Evolutionary conservation across 257 asterid genomes (phyloP).

Genomic region (Rubia yunnanensis): DNA sequence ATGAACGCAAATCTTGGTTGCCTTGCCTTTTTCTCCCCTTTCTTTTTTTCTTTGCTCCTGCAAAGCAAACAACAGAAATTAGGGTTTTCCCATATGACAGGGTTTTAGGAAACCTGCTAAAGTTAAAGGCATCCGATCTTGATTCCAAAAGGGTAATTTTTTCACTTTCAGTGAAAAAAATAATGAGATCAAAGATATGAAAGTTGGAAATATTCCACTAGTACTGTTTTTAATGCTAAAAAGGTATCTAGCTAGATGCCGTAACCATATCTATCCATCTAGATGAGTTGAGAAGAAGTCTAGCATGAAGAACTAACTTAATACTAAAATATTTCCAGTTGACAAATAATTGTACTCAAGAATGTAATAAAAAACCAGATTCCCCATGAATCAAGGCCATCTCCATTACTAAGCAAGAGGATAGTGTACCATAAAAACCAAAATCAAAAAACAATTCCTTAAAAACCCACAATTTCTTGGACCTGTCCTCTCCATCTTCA

Average conservation of each 20-base stretch:
- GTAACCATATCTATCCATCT: background rate
- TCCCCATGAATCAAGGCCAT: slow-evolving; percentile 8
- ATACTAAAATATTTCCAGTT: background rate
- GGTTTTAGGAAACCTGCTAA: background rate
- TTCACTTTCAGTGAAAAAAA: background rate
- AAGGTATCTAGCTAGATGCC: slow-evolving; percentile 4
- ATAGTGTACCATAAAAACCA: background rate
- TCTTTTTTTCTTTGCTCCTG: slow-evolving; percentile 37
- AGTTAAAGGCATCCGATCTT: background rate
- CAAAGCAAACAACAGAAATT: slow-evolving; percentile 2
- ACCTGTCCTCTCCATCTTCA: slow-evolving; percentile 45
- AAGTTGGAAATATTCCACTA: background rate
- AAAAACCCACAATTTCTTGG: slow-evolving; percentile 51
- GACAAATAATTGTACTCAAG: background rate
- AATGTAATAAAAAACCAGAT: background rate
- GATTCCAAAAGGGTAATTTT: slow-evolving; percentile 1
- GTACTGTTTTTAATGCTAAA: slow-evolving; percentile 5
- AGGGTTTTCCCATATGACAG: slow-evolving; percentile 13
- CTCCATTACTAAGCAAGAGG: background rate
- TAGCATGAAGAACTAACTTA: slow-evolving; percentile 9
- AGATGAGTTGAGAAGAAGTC: slow-evolving; percentile 17
- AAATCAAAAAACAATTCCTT: background rate
- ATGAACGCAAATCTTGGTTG: slow-evolving; percentile 58
- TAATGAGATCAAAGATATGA: background rate
- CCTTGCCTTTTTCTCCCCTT: slow-evolving; percentile 49